A percentile compares a stretch with the other conserved stretches of the same genome.
These are phyloP conservation scores for Vigna angularis DNA, from an alignment of 306 rosid species.

Conservation along the genomic window DNA sequence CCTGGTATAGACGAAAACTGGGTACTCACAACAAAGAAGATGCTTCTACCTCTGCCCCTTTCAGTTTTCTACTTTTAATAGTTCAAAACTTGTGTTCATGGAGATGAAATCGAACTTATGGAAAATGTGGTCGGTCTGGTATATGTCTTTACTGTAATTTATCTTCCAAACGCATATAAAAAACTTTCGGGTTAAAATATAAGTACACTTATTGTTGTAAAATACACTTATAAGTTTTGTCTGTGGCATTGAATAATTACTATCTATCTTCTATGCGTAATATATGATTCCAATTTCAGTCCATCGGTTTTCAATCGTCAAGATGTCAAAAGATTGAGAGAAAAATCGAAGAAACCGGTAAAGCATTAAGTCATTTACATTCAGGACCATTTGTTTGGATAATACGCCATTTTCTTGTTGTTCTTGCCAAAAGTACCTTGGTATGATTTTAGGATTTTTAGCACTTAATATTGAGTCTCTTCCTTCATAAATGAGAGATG, in stretches of 20 bases:
- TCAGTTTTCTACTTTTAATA: neutral
- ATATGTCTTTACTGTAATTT: neutral
- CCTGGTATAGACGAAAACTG: neutral
- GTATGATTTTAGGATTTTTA: no score
- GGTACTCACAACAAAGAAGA: neutral
- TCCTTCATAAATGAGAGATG: no score
- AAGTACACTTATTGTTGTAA: neutral
- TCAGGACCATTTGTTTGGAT: no score
- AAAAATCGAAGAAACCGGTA: neutral
- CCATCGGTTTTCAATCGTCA: neutral
- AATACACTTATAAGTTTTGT: neutral
- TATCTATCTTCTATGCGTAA: neutral
- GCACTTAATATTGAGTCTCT: no score
- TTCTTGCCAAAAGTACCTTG: no score
- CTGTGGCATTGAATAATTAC: neutral
- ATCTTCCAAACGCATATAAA: neutral
- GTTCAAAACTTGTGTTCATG: neutral
- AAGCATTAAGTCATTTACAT: neutral
- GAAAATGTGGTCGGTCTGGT: neutral
- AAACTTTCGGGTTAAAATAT: neutral
- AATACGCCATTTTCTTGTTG: no score
- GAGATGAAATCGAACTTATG: constrained; percentile 6
- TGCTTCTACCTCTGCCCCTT: neutral
- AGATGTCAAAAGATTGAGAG: neutral
- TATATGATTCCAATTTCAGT: neutral